These are phyloP conservation scores for Fusarium sp. DNA, from an alignment of 2,329 filamentous ascomycete genomes.

Conservation along the genomic window DNA sequence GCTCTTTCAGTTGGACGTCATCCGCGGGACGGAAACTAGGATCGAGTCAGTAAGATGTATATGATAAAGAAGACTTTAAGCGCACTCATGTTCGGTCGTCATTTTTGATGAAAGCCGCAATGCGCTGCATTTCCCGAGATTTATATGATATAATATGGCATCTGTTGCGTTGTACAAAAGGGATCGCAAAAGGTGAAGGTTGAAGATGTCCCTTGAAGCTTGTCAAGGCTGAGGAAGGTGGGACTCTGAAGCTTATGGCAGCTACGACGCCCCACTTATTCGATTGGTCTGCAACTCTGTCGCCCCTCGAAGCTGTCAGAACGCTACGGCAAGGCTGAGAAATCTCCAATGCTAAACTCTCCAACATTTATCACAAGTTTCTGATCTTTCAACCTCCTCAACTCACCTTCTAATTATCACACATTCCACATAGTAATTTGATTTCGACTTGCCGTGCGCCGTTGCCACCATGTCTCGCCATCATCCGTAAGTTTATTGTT, in stretches of 20 bases:
- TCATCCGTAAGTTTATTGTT: constrained; percentile 76
- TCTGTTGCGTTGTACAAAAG: neutral
- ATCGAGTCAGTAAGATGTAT: constrained; percentile 34
- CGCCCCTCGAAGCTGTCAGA: constrained; percentile 41
- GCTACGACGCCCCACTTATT: constrained; percentile 28
- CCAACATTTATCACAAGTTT: constrained; percentile 25
- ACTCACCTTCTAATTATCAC: constrained; percentile 7
- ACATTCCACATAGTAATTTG: neutral
- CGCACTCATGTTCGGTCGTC: constrained; percentile 42
- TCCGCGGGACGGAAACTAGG: constrained; percentile 34
- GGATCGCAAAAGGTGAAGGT: constrained; percentile 5
- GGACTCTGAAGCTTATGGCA: constrained; percentile 35
- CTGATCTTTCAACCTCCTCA: constrained; percentile 9
- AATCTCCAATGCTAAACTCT: constrained; percentile 49
- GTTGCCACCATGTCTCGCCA: constrained; percentile 83
- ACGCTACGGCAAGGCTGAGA: constrained; percentile 60
- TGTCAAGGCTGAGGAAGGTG: constrained; percentile 49
- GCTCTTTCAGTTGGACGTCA: constrained; percentile 15
- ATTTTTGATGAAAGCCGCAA: constrained; percentile 10
- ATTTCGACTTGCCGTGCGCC: neutral
- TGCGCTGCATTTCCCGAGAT: neutral
- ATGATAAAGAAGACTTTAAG: neutral
- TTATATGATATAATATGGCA: neutral
- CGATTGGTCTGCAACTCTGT: constrained; percentile 41
- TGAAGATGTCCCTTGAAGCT: constrained; percentile 19